phyloP scores from a whole-genome alignment of 2,329 filamentous ascomycete genomes.

The Phialophora expanda region DNA sequence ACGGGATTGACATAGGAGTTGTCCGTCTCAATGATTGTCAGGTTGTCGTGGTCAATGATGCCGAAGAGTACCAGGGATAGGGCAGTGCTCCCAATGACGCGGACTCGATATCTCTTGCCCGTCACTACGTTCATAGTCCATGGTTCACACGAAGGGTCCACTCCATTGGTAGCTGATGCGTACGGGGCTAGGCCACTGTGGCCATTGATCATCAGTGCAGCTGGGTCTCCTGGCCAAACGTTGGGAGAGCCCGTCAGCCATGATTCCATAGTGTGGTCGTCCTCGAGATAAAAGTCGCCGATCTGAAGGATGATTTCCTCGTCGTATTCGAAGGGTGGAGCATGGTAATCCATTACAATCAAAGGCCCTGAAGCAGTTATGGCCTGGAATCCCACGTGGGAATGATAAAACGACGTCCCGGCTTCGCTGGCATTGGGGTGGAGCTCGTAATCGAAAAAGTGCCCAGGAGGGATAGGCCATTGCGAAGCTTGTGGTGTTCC shows the following conservation, averaged over 20 bases:
- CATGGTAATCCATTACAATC: slow-evolving; percentile 59
- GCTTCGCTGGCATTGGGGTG: slow-evolving; percentile 58
- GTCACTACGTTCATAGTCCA: slow-evolving; percentile 65
- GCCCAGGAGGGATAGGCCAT: slow-evolving; percentile 67
- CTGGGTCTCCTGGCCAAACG: slow-evolving; percentile 64
- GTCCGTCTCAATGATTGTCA: slow-evolving; percentile 67
- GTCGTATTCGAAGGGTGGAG: slow-evolving; percentile 64
- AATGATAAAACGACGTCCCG: slow-evolving; percentile 72
- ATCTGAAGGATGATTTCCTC: slow-evolving; percentile 64
- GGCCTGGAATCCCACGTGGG: slow-evolving; percentile 68
- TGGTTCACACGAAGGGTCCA: slow-evolving; percentile 46
- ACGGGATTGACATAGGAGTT: slow-evolving; percentile 45
- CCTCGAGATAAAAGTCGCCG: slow-evolving; percentile 63
- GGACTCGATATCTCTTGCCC: slow-evolving; percentile 65
- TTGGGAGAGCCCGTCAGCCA: slow-evolving; percentile 59
- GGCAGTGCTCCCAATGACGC: slow-evolving; percentile 64
- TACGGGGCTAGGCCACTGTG: slow-evolving; percentile 54
- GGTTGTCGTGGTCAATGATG: slow-evolving; percentile 61
- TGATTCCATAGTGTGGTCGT: slow-evolving; percentile 58
- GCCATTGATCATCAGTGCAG: slow-evolving; percentile 64
- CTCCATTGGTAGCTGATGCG: slow-evolving; percentile 38
- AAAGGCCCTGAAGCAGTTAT: slow-evolving; percentile 63
- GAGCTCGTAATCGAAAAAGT: slow-evolving; percentile 72
- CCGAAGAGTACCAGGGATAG: slow-evolving; percentile 62
- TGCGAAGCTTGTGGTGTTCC: slow-evolving; percentile 65